Percentiles rank a stretch among this genome's conserved stretches.
phyloP scores from a whole-genome alignment of 2,329 filamentous ascomycete genomes.

The Fusarium sp. region DNA sequence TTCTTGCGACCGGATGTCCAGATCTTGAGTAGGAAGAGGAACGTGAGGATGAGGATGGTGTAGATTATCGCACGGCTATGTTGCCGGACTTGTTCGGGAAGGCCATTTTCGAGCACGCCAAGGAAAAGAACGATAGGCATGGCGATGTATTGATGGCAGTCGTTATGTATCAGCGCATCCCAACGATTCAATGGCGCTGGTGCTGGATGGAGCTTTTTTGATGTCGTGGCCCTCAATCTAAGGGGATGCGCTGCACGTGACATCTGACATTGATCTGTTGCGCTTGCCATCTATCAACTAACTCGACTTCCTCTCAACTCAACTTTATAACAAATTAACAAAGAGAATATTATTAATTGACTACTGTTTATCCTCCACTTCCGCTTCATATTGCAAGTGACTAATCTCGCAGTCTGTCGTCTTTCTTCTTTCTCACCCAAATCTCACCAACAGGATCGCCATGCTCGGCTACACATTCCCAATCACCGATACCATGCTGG shows the following conservation, averaged over 20 bases:
- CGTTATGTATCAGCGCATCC: slow-evolving; percentile 35
- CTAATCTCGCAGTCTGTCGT: slow-evolving; percentile 37
- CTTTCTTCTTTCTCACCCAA: slow-evolving; percentile 65
- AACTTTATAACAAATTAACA: background rate
- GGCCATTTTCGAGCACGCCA: slow-evolving; percentile 63
- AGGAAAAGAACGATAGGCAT: slow-evolving; percentile 70
- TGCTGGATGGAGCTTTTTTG: slow-evolving; percentile 23
- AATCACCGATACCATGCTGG: slow-evolving; percentile 78
- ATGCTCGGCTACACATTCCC: slow-evolving; percentile 75
- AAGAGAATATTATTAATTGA: slow-evolving; percentile 27
- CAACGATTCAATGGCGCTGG: slow-evolving; percentile 3
- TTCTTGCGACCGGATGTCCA: slow-evolving; percentile 85
- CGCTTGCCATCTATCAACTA: background rate
- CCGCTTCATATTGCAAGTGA: background rate
- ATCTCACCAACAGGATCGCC: slow-evolving; percentile 80
- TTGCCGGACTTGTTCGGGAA: slow-evolving; percentile 64
- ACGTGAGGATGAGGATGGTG: slow-evolving; percentile 54
- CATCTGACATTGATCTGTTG: slow-evolving; percentile 3
- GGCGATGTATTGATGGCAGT: slow-evolving; percentile 38
- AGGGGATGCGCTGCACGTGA: slow-evolving; percentile 35
- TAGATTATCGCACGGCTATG: slow-evolving; percentile 62
- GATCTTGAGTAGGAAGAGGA: slow-evolving; percentile 72
- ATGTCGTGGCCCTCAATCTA: slow-evolving; percentile 37
- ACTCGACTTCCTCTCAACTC: background rate
- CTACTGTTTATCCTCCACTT: background rate